phyloP scores from a whole-genome alignment of 768 basidiomycete species.

The Leccinum pellstonianum region DNA sequence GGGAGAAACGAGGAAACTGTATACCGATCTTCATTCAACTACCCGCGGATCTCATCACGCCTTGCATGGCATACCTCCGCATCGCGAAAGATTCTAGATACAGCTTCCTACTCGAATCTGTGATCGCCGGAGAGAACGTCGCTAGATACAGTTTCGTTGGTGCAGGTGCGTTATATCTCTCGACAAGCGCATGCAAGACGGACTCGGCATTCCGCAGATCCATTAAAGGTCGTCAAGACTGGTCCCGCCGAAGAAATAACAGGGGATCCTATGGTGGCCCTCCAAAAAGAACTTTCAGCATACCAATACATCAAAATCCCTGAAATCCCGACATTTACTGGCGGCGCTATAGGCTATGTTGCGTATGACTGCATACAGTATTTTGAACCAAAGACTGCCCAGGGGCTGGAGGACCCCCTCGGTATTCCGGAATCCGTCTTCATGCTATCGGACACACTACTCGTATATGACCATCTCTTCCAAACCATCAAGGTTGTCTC shows the following conservation, averaged over 20 bases:
- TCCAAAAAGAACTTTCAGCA: constrained; percentile 82
- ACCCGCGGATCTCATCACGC: constrained; percentile 94
- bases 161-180: constrained; percentile 59
- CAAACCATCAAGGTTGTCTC: constrained; percentile 95
- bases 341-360: constrained; percentile 97
- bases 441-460: constrained; percentile 94
- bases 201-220: constrained; percentile 53
- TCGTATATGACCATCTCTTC: constrained; percentile 96
- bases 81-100: constrained; percentile 90
- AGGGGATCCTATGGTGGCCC: constrained; percentile 83
- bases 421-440: constrained; percentile 94
- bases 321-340: constrained; percentile 91
- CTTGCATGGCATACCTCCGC: constrained; percentile 94
- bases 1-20: constrained; percentile 86
- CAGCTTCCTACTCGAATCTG: constrained; percentile 93
- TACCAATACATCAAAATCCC: constrained; percentile 92
- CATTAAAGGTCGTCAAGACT: constrained; percentile 86
- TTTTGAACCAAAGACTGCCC: constrained; percentile 92
- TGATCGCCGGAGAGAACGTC: constrained; percentile 85
- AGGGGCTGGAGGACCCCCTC: constrained; percentile 71
- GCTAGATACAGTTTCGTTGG: constrained; percentile 97
- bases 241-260: constrained; percentile 79
- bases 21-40: constrained; percentile 91
- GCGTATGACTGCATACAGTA: constrained; percentile 95
- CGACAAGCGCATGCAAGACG: neutral